Base-by-base conservation (phyloP, 176 grass and related monocot species). In the Oryza meyeriana region DNA sequence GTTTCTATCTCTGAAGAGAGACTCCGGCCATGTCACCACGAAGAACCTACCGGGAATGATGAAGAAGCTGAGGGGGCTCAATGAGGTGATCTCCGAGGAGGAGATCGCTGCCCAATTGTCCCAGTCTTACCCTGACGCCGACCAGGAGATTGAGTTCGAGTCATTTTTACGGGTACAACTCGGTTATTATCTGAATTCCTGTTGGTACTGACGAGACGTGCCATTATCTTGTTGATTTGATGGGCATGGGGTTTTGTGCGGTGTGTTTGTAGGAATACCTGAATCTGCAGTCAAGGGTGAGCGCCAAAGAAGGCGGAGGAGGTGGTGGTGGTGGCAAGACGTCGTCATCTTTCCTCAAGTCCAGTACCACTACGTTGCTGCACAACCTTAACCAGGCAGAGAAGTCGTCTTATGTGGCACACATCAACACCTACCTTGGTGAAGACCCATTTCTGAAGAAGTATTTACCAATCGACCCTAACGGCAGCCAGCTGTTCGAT, bases 341-440 rank as follows among this genome's bases (percentile, higher is more conserved):
- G 12, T 87, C 89, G 16, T 97, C 94, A 1, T 89, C 91, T 4
- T 98, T 98, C 84, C 90, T 98, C 68, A 98, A 93, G 83, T 88
- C 96, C 61, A 94, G 79, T 50, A 88, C 66, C 44, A 98, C 96
- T 38, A 98, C 96, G n/a, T 63, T 93, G 81, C 64, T 98, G 86
- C 96, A 98, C 71, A 94, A 91, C 61, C 94, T 98, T 70, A 98
- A 98, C 27, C 92, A 93, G 62, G 90, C 93, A 1, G 95, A 98
- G 84, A 98, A 98, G 81, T 73, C 93, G 22, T 98, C 96, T 5
- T 98, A 98, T 52, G 96, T 95, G 63, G 84, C 96, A 11, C 96
- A 98, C 70, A 98, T 98, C 71, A 98, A 98, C 52, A 95, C 88
- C 72, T 98, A 93, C 76, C 86, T 98, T 27, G 63, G 88, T 4